Base-by-base conservation (phyloP, 1,139 yeast species). In the Scheffersomyces parashehatae region DNA sequence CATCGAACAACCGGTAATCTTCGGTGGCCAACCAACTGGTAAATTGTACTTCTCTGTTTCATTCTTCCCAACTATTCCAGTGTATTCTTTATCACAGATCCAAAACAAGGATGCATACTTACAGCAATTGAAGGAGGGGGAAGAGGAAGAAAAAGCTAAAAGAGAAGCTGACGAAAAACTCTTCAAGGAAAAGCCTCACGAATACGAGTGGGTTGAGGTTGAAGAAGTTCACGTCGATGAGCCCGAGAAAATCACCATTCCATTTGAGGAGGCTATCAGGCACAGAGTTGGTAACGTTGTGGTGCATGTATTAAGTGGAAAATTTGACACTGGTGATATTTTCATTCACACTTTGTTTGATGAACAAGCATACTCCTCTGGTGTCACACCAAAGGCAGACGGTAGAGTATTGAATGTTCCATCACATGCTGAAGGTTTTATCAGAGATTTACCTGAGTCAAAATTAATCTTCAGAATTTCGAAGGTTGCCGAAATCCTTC, bases 361-460 rank as follows among this genome's bases (percentile, higher is more conserved):
- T 62, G 91, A 85, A 54, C 72, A 73, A 37, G 73, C 76, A 1
- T 76, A 71, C 43, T 88, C 93, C 5, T 75, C 81, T 4, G 83
- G 80, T 41, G 73, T 75, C 10, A 67, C 86, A 2, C 64, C 79
- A n/a, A 62, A 58, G 44, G 53, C 75, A 6, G 73, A 68, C 32
- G 76, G 77, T 29, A 67, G 67, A 47, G 55, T 45, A 32, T 56
- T 80, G 37, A 68, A 67, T 39, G 61, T 70, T 7, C 51, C 63
- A 9, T 77, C 80, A n/a, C 59, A 64, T 28, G 85, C 82, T 20
- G 81, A 75, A 49, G 78, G 78, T 0, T 85, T 85, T 53, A 71
- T 86, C 43, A 79, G 95, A 62, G 93, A 86, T 61, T 73, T 86
- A 53, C 77, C 79, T 37, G 74, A 85, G 58, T 83, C 90, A 36